These are phyloP conservation scores for Ceratorhiza oryzae-sativae DNA, from an alignment of 1,284 basidiomycete species.

Conservation along the genomic window DNA sequence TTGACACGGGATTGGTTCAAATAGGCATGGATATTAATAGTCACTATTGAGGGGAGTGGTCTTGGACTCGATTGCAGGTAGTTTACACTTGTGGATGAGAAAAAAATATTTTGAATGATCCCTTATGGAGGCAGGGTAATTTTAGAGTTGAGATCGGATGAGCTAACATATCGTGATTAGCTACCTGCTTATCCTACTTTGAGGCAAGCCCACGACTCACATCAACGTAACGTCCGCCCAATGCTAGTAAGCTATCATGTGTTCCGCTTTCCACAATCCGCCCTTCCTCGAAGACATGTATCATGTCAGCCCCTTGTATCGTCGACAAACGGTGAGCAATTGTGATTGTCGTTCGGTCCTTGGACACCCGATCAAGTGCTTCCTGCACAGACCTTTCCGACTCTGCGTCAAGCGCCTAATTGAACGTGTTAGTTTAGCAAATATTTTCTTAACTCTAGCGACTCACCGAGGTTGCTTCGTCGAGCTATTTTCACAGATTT, in stretches of 20 bases:
- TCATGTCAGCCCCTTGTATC: conserved; percentile 50
- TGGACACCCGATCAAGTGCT: conserved; percentile 52
- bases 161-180: background rate
- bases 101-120: too few species aligned
- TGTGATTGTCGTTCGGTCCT: conserved; percentile 49
- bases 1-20: too few species aligned
- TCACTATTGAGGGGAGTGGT: too few species aligned
- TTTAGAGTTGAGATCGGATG: background rate
- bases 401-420: conserved; percentile 48
- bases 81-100: too few species aligned
- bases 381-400: conserved; percentile 52
- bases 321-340: conserved; percentile 53
- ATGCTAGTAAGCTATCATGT: conserved; percentile 50
- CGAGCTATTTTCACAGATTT: conserved; percentile 43
- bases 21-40: too few species aligned
- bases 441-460: too few species aligned
- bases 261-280: conserved; percentile 51
- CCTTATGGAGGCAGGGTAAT: too few species aligned
- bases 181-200: too few species aligned
- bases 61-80: too few species aligned
- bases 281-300: conserved; percentile 54
- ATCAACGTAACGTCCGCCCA: conserved; percentile 50
- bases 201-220: conserved; percentile 29
- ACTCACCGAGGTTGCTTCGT: conserved; percentile 49
- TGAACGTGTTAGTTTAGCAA: background rate